Evolutionary conservation across 768 basidiomycete species (phyloP).

Genomic region (Rhodocollybia butyracea): DNA sequence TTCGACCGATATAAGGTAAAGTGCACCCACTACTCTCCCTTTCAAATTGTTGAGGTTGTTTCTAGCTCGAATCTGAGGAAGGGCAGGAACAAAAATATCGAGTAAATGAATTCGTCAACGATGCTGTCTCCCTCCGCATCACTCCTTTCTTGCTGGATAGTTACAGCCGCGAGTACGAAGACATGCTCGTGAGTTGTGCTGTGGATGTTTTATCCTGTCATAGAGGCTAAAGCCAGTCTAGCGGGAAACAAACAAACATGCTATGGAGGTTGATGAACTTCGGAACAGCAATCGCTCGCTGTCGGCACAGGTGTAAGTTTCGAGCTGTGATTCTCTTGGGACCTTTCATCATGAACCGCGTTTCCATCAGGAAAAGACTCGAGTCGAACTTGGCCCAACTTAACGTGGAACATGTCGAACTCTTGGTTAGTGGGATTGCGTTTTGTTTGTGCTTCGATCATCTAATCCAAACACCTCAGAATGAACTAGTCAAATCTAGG

Average conservation of each 20-base stretch:
- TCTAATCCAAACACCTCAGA: conserved; percentile 37
- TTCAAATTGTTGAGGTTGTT: background rate
- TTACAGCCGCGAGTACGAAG: conserved; percentile 87
- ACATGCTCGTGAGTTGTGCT: conserved; percentile 47
- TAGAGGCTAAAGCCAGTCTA: conserved; percentile 12
- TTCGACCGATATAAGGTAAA: conserved; percentile 78
- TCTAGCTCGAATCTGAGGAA: conserved; percentile 25
- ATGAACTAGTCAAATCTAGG: conserved; percentile 86
- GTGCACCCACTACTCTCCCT: conserved; percentile 1
- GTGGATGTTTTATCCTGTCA: background rate
- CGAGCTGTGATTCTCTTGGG: background rate
- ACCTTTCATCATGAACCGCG: conserved; percentile 8
- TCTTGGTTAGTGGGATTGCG: conserved; percentile 46
- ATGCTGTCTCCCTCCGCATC: conserved; percentile 81
- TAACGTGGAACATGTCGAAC: conserved; percentile 78
- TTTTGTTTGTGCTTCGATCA: background rate
- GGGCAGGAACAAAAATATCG: conserved; percentile 43
- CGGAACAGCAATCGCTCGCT: conserved; percentile 76
- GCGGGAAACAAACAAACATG: conserved; percentile 79
- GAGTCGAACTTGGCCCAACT: conserved; percentile 77
- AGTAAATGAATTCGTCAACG: conserved; percentile 82
- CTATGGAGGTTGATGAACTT: conserved; percentile 78
- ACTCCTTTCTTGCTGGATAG: conserved; percentile 96
- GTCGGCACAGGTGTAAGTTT: conserved; percentile 72
- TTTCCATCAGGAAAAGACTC: conserved; percentile 63